Evolutionary conservation across 768 basidiomycete species (phyloP).

Genomic region (Fistulinella prunicolor): DNA sequence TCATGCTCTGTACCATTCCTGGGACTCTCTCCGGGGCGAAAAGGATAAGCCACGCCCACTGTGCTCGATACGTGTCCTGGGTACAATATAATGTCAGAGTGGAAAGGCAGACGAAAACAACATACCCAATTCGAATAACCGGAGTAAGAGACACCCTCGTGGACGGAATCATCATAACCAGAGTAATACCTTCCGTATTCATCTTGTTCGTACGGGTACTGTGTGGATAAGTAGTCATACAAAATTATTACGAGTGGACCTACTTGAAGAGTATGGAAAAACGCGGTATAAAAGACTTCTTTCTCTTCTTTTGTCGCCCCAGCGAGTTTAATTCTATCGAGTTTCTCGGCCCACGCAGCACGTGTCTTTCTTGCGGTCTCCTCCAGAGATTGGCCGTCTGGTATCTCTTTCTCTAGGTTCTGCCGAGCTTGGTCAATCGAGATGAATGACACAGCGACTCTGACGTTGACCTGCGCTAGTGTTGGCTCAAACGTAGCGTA

Average conservation of each 20-base stretch:
- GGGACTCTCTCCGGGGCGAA: conserved; percentile 75
- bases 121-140: conserved; percentile 79
- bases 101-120: not conserved
- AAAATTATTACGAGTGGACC: not conserved
- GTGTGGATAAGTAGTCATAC: conserved; percentile 5
- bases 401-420: conserved; percentile 50
- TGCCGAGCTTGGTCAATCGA: conserved; percentile 61
- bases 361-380: conserved; percentile 48
- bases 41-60: conserved; percentile 76
- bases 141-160: conserved; percentile 67
- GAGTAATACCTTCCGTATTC: conserved; percentile 72
- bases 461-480: conserved; percentile 43
- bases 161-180: conserved; percentile 66
- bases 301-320: conserved; percentile 48
- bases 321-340: conserved; percentile 48
- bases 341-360: conserved; percentile 54
- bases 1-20: conserved; percentile 75
- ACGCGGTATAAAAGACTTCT: conserved; percentile 55
- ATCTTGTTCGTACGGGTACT: conserved; percentile 77
- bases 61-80: conserved; percentile 76
- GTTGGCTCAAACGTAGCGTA: conserved; percentile 44
- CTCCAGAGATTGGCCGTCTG: conserved; percentile 47
- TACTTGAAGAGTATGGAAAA: conserved; percentile 63
- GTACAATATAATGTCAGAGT: not conserved
- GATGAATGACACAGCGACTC: conserved; percentile 73